A percentile compares a stretch with the other conserved stretches of the same genome.
These are phyloP conservation scores for Otatea glauca DNA, from an alignment of 176 grass and related monocot genomes.

Conservation along the genomic window DNA sequence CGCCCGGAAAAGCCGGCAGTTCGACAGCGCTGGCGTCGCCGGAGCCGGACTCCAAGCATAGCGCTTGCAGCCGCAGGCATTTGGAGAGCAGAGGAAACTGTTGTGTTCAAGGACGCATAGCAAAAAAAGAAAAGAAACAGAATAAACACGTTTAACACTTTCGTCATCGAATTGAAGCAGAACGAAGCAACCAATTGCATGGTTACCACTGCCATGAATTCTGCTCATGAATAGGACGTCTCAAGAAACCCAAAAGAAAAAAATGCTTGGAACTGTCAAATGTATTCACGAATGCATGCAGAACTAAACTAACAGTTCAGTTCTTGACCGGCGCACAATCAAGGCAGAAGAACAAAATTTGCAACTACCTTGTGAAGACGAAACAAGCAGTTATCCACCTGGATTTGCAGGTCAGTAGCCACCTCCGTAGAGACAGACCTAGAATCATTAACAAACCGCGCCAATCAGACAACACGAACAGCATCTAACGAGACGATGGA, in stretches of 20 bases:
- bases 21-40: conserved; percentile 12
- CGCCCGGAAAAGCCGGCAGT: conserved; percentile 61
- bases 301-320: background rate
- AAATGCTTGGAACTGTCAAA: background rate
- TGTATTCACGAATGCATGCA: background rate
- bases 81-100: conserved; percentile 86
- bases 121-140: no score
- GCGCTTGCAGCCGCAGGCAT: conserved; percentile 59
- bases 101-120: background rate
- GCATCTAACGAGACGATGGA: background rate
- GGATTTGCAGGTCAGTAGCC: conserved; percentile 65
- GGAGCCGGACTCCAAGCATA: conserved; percentile 44
- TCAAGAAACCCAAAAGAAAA: background rate
- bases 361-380: conserved; percentile 71
- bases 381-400: conserved; percentile 60
- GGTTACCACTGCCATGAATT: background rate
- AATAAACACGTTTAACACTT: background rate
- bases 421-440: conserved; percentile 77
- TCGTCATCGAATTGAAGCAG: background rate
- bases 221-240: background rate
- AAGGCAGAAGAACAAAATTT: background rate
- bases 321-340: background rate
- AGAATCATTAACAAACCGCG: background rate
- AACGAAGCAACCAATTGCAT: background rate
- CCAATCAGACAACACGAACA: background rate